Percentiles rank a stretch among this genome's conserved stretches.
phyloP scores from a whole-genome alignment of 306 rosid genomes.

The Prunus mume region DNA sequence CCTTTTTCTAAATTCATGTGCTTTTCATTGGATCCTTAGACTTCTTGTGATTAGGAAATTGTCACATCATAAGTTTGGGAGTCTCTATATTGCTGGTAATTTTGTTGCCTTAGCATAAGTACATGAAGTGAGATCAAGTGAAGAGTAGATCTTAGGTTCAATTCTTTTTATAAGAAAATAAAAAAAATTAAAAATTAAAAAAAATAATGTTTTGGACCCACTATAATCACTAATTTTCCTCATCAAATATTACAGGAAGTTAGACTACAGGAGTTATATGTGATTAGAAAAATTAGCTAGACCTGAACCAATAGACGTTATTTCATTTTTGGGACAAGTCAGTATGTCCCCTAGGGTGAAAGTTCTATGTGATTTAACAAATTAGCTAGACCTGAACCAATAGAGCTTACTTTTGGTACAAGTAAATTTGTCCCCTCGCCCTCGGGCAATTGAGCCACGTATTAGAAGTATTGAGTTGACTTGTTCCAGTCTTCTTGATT shows the following conservation, averaged over 20 bases:
- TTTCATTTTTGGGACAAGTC: too few species aligned
- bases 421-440: conserved; percentile 1
- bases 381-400: too few species aligned
- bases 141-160: not conserved
- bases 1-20: not conserved
- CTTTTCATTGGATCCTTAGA: not conserved
- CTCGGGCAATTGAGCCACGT: not conserved
- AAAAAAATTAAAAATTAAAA: not conserved
- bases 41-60: not conserved
- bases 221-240: not conserved
- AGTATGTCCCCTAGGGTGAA: not conserved
- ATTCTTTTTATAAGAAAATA: not conserved
- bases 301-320: too few species aligned
- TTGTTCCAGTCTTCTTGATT: conserved; percentile 4
- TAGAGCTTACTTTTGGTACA: conserved; percentile 5
- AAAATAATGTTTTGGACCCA: not conserved
- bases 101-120: not conserved
- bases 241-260: not conserved
- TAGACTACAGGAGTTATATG: not conserved
- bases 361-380: too few species aligned
- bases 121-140: not conserved
- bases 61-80: not conserved
- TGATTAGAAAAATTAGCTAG: not conserved
- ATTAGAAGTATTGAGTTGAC: not conserved
- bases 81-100: not conserved